Conservation (phyloP, 2,329 filamentous ascomycete genomes). For the Neopestalotiopsis clavispora region DNA sequence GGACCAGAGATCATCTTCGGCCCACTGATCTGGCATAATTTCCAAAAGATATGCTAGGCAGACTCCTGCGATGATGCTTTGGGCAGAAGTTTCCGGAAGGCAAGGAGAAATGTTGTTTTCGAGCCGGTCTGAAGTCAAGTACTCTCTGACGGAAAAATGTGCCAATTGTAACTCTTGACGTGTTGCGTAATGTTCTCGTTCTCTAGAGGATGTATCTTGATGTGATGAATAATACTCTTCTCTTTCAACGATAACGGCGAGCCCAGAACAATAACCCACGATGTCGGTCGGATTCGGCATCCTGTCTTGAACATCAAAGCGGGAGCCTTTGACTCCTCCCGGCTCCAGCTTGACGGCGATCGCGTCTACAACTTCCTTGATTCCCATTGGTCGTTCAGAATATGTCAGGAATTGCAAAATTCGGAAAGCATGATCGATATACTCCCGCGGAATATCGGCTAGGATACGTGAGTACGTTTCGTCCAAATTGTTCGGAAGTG, state of each 20-base stretch:
- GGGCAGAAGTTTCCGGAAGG: slow-evolving; percentile 22
- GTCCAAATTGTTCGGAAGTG: slow-evolving; percentile 23
- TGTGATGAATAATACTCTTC: background rate
- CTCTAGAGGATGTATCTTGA: too few relatives aligned
- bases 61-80: slow-evolving; percentile 23
- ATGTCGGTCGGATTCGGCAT: slow-evolving; percentile 31
- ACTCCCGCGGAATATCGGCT: slow-evolving; percentile 1
- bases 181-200: too few relatives aligned
- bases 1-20: too few relatives aligned
- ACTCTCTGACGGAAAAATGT: slow-evolving; percentile 39
- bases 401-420: slow-evolving; percentile 28
- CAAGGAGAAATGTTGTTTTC: slow-evolving; percentile 11
- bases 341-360: slow-evolving; percentile 28
- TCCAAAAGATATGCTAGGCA: slow-evolving; percentile 32
- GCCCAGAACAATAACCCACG: slow-evolving; percentile 28
- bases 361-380: slow-evolving; percentile 35
- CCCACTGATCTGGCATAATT: too few relatives aligned
- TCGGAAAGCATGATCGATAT: slow-evolving; percentile 19
- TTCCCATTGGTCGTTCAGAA: slow-evolving; percentile 29
- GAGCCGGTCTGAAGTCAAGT: slow-evolving; percentile 29
- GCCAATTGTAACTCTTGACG: slow-evolving; percentile 27
- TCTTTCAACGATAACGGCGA: slow-evolving; percentile 25
- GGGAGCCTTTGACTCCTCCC: background rate
- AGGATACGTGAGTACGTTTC: slow-evolving; percentile 25
- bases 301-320: slow-evolving; percentile 32